phyloP scores from a whole-genome alignment of 306 rosid genomes.

The Herpetospermum pedunculosum region DNA sequence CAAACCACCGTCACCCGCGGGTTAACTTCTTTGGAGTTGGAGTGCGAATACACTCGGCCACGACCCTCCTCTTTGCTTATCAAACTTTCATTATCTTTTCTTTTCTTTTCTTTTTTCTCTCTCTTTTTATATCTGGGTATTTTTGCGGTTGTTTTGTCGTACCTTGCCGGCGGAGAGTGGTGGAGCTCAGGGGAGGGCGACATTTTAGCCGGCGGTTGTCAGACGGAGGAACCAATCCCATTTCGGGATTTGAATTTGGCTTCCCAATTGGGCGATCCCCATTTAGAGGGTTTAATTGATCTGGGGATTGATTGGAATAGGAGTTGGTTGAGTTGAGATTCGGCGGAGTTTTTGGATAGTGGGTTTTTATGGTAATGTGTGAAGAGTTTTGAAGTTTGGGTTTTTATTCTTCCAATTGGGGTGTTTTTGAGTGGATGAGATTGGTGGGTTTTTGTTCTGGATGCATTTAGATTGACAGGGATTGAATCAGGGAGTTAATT shows the following conservation, averaged over 20 bases:
- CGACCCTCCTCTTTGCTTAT: constrained; percentile 8
- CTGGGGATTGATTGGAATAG: neutral
- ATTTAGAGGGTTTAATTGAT: neutral
- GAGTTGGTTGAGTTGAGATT: neutral
- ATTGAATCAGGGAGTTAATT: neutral
- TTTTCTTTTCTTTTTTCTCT: neutral
- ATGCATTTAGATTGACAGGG: neutral
- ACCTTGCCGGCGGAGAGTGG: constrained; percentile 1
- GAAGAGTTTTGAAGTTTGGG: constrained; percentile 5
- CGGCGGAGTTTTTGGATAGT: neutral
- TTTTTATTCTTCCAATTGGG: neutral
- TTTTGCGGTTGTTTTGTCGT: constrained; percentile 1
- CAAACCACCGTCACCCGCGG: constrained; percentile 21
- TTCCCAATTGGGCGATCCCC: neutral
- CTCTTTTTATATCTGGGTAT: neutral
- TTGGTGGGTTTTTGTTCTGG: neutral
- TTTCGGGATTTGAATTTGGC: neutral
- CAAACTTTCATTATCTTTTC: constrained; percentile 9
- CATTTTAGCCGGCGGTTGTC: constrained; percentile 2
- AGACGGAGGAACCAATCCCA: neutral
- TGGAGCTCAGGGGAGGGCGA: neutral
- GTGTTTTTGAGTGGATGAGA: neutral
- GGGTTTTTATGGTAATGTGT: constrained; percentile 8
- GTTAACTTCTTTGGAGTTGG: constrained; percentile 9
- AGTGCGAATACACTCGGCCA: constrained; percentile 7